Evolutionary conservation across 2,329 filamentous ascomycete genomes (phyloP), one percentile per base, ranked within the genome.

Genomic region (Aureobasidium zeae): DNA sequence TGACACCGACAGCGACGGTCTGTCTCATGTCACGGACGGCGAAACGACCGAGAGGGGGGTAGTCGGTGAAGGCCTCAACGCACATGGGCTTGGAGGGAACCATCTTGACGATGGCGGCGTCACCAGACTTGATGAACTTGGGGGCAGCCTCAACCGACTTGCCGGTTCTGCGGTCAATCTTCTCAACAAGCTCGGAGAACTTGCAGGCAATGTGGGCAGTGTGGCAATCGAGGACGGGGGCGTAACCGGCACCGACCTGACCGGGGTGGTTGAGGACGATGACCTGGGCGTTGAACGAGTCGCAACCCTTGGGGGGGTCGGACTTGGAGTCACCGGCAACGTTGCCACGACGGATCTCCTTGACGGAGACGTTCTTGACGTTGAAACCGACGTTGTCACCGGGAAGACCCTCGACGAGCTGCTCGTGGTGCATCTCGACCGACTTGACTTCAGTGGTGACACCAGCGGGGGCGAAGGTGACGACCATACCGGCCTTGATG

Each of bases 381-480:
- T 98, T 98, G 88, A 98, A 98, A 64, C 91, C 91, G 71, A 98
- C 91, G 79, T 98, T 98, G 86, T 98, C 91, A 82, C 91, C 91
- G 66, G 91, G 91, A 57, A 85, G 66, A 85, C 91, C 91, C 80
- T 94, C 83, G 56, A 69, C 52, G 61, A 98, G 88, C 83, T 95
- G 88, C 79, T 95, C 86, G 87, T 96, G 89, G 82, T 95, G 89
- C 91, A 98, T 98, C 79, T 98, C 91, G 65, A 98, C 91, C 72
- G 89, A 96, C 87, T 98, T 98, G 81, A 96, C 91, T 86, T 98
- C 91, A 79, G 91, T 96, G 82, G 91, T 96, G 70, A 98, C 88
- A 81, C 86, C 86, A 78, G 88, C 76, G 59, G 91, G 91, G 66
- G 91, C 91, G 73, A 96, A 96, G 76, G 89, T 96, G 61, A 96